These are phyloP conservation scores for Boletellus sp. DNA, from an alignment of 768 basidiomycete genomes.

Conservation along the genomic window DNA sequence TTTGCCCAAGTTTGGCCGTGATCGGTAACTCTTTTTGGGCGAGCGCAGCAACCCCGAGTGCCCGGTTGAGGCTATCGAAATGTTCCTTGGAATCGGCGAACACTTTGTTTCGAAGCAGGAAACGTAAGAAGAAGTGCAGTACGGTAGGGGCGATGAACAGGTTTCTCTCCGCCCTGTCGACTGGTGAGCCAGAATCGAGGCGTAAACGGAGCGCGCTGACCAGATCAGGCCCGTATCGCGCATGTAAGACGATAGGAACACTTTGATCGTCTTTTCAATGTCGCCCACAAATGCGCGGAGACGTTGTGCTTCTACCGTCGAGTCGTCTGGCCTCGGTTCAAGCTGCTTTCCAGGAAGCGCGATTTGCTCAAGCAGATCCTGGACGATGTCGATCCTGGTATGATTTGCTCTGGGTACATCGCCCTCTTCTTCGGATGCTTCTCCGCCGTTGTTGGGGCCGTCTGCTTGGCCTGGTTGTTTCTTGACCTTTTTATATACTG, in stretches of 20 bases:
- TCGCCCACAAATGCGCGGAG: conserved; percentile 55
- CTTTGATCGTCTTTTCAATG: conserved; percentile 53
- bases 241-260: conserved; percentile 71
- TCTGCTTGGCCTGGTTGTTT: conserved; percentile 20
- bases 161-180: conserved; percentile 41
- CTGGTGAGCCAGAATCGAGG: conserved; percentile 3
- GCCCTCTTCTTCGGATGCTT: conserved; percentile 26
- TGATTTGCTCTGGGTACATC: conserved; percentile 22
- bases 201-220: conserved; percentile 32
- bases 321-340: conserved; percentile 16
- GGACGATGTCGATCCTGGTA: conserved; percentile 20
- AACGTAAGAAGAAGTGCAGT: conserved; percentile 44
- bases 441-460: conserved; percentile 32
- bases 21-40: conserved; percentile 42
- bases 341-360: conserved; percentile 29
- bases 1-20: conserved; percentile 36
- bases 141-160: conserved; percentile 41
- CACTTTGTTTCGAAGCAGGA: conserved; percentile 41
- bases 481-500: conserved; percentile 30
- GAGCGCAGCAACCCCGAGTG: conserved; percentile 38
- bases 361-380: conserved; percentile 29
- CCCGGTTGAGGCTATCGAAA: conserved; percentile 36
- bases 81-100: conserved; percentile 32
- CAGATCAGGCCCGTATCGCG: conserved; percentile 63
- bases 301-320: conserved; percentile 15